Conservation (phyloP, 352 stramenopile genomes). For the Globisporangium mamillatum region DNA sequence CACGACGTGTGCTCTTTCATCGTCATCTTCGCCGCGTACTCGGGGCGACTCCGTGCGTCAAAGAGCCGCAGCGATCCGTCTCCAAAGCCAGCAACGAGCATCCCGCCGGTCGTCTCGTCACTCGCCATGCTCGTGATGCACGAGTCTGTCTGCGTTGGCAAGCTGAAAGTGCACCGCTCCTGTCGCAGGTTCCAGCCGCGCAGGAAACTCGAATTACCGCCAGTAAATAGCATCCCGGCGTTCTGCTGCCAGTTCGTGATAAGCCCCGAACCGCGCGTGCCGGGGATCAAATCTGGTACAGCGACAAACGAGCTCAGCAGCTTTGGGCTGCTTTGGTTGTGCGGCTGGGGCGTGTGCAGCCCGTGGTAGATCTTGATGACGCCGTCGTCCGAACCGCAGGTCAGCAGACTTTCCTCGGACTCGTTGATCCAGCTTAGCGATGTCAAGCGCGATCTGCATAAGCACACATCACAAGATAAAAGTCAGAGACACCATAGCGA, state of each 20-base stretch:
- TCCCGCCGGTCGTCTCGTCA: conserved; percentile 64
- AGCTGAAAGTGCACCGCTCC: conserved; percentile 82
- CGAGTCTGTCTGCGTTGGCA: conserved; percentile 88
- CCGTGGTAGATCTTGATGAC: conserved; percentile 95
- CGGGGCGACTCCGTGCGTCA: conserved; percentile 85
- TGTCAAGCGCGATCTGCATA: conserved; percentile 85
- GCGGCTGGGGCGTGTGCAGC: conserved; percentile 53
- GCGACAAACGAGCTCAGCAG: conserved; percentile 93
- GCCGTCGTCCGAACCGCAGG: conserved; percentile 95
- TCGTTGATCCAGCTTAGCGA: conserved; percentile 98
- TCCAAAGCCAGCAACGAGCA: conserved; percentile 91
- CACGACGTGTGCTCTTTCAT: conserved; percentile 93
- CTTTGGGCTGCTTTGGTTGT: conserved; percentile 39
- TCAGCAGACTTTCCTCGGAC: conserved; percentile 89
- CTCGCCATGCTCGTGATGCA: conserved; percentile 90
- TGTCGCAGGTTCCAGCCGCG: conserved; percentile 94
- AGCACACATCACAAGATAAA: conserved; percentile 8
- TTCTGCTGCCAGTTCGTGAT: conserved; percentile 96
- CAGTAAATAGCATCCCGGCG: conserved; percentile 87
- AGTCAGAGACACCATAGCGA: background rate
- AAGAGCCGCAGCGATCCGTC: conserved; percentile 95
- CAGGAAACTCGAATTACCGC: conserved; percentile 91
- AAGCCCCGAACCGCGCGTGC: conserved; percentile 90
- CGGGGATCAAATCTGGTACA: conserved; percentile 89
- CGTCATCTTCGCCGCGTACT: conserved; percentile 62